phyloP scores from a whole-genome alignment of 2,329 filamentous ascomycete genomes.

The Teratosphaeria epicoccoides region DNA sequence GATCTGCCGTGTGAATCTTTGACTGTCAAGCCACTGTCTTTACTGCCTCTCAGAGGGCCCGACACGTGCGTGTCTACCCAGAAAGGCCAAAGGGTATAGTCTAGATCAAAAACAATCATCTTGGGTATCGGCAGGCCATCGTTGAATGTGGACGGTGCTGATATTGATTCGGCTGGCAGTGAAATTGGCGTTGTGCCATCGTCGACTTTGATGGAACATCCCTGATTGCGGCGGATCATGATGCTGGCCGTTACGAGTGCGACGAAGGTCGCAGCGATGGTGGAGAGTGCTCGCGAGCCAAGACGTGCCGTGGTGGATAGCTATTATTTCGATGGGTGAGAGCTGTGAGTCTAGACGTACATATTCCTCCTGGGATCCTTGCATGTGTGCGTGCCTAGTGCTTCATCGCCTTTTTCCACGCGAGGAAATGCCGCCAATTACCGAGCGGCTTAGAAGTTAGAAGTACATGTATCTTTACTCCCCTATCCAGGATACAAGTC shows the following conservation, averaged over 20 bases:
- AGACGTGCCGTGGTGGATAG: neutral
- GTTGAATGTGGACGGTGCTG: slow-evolving; percentile 46
- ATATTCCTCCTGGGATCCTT: no score
- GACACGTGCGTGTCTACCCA: slow-evolving; percentile 93
- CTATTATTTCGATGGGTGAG: neutral
- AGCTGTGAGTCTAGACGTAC: neutral
- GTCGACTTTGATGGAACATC: neutral
- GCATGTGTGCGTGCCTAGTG: no score
- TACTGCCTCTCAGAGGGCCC: slow-evolving; percentile 52
- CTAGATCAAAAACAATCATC: slow-evolving; percentile 85
- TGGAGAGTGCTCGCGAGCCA: neutral
- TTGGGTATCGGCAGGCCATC: slow-evolving; percentile 64
- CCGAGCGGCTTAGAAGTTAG: neutral
- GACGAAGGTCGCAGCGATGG: neutral
- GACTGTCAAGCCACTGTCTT: slow-evolving; percentile 33
- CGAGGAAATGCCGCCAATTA: neutral
- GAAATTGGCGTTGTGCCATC: slow-evolving; percentile 10
- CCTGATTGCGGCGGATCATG: slow-evolving; percentile 3
- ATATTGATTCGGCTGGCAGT: slow-evolving; percentile 26
- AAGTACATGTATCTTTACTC: neutral
- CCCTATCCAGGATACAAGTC: no score
- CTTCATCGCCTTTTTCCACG: neutral
- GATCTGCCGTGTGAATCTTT: slow-evolving; percentile 41
- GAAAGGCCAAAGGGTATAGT: slow-evolving; percentile 98
- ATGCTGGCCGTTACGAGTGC: neutral